Evolutionary conservation across 805 yeast genomes (phyloP), one percentile per base, ranked within the genome.

Genomic region (Myxozyma neotropica): DNA sequence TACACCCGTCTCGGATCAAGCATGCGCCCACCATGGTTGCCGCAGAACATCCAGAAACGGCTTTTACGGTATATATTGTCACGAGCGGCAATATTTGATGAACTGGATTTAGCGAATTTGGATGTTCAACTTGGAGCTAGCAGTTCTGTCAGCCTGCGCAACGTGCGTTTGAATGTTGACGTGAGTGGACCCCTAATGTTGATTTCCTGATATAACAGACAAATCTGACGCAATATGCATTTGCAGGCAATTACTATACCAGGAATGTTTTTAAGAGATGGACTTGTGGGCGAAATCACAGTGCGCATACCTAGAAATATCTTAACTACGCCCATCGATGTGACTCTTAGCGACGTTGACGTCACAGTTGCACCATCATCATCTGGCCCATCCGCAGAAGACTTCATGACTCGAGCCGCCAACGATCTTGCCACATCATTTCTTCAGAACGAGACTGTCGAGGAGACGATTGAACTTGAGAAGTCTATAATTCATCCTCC

Each of bases 31-130:
- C 55, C 73, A 70, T 89, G 96, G 95, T 80, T 89, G 72, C 93
- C 96, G 5, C 93, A 86, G 71, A 88, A 87, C 73, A 78, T 92
- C 43, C 96, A 91, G 69, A 87, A 88, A 74, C 78, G 96, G 67
- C 80, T 91, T 39, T 81, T 92, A 44, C 83, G 88, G 44, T 90
- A 89, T 72, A 83, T 91, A 3, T 80, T 92, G 26, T 89, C 88
- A 70, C 93, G 89, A 72, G 81, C 91, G 45, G 84, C 92, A 15
- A 74, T 92, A 43, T 89, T 92, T 69, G 87, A 96, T 0, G 88
- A 86, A 65, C 81, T 91, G 23, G 95, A 91, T 71, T 77, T 90
- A 19, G 87, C 90, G 19, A 87, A 90, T 69, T 72, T 92, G 54
- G 94, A 90, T 68, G 90, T 92, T 0, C 85, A 95, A 4, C 74